A percentile compares a stretch with the other conserved stretches of the same genome.
phyloP scores from a whole-genome alignment of 2,329 filamentous ascomycete species.

The Claviceps digitariae region DNA sequence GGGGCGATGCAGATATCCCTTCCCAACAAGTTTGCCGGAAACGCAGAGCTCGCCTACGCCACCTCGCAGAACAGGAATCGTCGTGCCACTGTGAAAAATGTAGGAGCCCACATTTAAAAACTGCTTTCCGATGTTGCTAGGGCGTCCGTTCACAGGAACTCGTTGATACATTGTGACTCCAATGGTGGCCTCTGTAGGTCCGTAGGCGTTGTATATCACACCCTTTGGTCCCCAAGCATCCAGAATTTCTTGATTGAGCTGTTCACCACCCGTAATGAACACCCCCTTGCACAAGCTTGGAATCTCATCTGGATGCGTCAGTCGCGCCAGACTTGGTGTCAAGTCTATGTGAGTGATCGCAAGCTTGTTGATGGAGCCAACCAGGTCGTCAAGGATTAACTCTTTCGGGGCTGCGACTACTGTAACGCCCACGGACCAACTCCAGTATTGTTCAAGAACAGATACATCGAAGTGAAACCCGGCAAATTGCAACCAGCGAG shows the following conservation, averaged over 20 bases:
- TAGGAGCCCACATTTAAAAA: conserved; percentile 82
- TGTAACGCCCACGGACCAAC: conserved; percentile 80
- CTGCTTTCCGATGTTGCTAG: conserved; percentile 76
- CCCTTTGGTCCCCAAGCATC: conserved; percentile 67
- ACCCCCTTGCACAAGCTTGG: conserved; percentile 69
- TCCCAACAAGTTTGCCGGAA: conserved; percentile 74
- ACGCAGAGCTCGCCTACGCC: conserved; percentile 81
- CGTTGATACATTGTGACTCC: conserved; percentile 82
- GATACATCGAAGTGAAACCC: conserved; percentile 93
- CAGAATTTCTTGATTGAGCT: conserved; percentile 77
- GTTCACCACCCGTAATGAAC: conserved; percentile 87
- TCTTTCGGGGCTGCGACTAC: conserved; percentile 74
- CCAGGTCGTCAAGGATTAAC: conserved; percentile 71
- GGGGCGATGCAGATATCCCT: conserved; percentile 70
- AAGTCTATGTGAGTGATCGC: conserved; percentile 83
- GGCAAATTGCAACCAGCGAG: conserved; percentile 84
- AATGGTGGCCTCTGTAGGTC: conserved; percentile 86
- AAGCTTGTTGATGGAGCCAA: conserved; percentile 55
- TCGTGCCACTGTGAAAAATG: conserved; percentile 57
- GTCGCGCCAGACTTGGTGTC: conserved; percentile 71
- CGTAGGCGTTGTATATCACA: conserved; percentile 86
- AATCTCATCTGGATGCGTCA: conserved; percentile 67
- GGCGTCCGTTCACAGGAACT: conserved; percentile 62
- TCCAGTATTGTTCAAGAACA: conserved; percentile 90
- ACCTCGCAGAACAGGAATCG: conserved; percentile 59